These are phyloP conservation scores for Neofusicoccum kwambonambiense DNA, from an alignment of 2,329 filamentous ascomycete species.

Conservation along the genomic window DNA sequence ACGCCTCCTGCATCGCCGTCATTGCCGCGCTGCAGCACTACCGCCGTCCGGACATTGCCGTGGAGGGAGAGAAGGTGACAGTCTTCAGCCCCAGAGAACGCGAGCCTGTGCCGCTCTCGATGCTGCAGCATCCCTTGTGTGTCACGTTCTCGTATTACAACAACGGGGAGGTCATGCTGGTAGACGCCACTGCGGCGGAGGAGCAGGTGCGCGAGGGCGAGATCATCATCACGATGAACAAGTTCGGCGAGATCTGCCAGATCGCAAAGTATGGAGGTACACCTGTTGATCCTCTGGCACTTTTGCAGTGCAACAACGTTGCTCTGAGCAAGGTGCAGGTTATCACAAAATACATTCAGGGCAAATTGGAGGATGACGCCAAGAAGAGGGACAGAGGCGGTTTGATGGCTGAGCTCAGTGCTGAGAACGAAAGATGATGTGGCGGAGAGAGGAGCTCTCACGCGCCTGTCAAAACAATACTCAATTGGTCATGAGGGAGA, in stretches of 20 bases:
- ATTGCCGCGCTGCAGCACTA: conserved; percentile 90
- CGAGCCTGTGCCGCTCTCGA: conserved; percentile 84
- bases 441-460: neutral
- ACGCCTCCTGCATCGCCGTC: conserved; percentile 81
- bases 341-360: conserved; percentile 71
- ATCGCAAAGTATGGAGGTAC: conserved; percentile 86
- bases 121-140: conserved; percentile 89
- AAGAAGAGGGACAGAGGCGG: conserved; percentile 77
- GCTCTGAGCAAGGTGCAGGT: conserved; percentile 79
- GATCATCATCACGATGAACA: conserved; percentile 82
- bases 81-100: conserved; percentile 82
- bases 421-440: conserved; percentile 77
- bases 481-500: neutral
- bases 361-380: conserved; percentile 72
- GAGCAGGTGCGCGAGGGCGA: conserved; percentile 73
- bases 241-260: conserved; percentile 86
- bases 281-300: conserved; percentile 72
- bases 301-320: conserved; percentile 73
- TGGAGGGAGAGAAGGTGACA: conserved; percentile 80
- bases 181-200: conserved; percentile 73
- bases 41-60: conserved; percentile 81
- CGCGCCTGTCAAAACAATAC: neutral
- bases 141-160: conserved; percentile 86
- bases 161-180: conserved; percentile 66
- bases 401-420: conserved; percentile 74